Conservation (phyloP, 2,329 filamentous ascomycete species). For the Ascochyta lentis region DNA sequence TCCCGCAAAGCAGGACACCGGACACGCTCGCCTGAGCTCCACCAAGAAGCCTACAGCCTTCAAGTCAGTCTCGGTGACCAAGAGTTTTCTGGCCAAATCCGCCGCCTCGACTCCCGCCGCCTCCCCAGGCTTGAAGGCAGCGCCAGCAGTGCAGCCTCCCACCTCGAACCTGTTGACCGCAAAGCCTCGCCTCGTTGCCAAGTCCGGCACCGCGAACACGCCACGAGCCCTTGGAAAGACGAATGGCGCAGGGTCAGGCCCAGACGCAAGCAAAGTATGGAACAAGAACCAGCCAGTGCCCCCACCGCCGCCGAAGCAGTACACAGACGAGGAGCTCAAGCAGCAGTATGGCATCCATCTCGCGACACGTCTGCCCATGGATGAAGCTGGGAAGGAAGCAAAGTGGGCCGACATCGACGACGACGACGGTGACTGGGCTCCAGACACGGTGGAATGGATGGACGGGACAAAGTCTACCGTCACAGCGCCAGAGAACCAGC, state of each 20-base stretch:
- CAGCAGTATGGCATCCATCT: slow-evolving; percentile 88
- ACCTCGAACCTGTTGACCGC: slow-evolving; percentile 59
- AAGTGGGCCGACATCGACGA: slow-evolving; percentile 93
- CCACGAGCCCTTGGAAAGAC: slow-evolving; percentile 62
- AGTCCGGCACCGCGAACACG: slow-evolving; percentile 68
- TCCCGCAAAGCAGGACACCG: slow-evolving; percentile 63
- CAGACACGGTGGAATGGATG: slow-evolving; percentile 85
- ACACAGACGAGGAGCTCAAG: slow-evolving; percentile 83
- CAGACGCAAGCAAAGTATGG: slow-evolving; percentile 80
- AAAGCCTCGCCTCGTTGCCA: slow-evolving; percentile 77
- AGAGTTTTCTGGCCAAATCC: slow-evolving; percentile 81
- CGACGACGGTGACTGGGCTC: slow-evolving; percentile 86
- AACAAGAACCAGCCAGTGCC: slow-evolving; percentile 85
- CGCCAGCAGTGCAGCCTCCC: slow-evolving; percentile 35
- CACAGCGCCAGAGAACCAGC: slow-evolving; percentile 59
- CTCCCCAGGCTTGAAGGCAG: slow-evolving; percentile 64
- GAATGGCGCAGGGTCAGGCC: slow-evolving; percentile 65
- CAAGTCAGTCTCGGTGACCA: slow-evolving; percentile 86
- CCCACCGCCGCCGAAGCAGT: slow-evolving; percentile 76
- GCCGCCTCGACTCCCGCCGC: slow-evolving; percentile 58
- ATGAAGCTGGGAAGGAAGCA: slow-evolving; percentile 74
- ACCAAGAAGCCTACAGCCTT: slow-evolving; percentile 77
- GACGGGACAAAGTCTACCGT: slow-evolving; percentile 85
- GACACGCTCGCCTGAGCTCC: slow-evolving; percentile 64
- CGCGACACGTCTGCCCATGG: slow-evolving; percentile 77